These are phyloP conservation scores for Monosporozyma solicola DNA, from an alignment of 805 yeast genomes.

Conservation along the genomic window DNA sequence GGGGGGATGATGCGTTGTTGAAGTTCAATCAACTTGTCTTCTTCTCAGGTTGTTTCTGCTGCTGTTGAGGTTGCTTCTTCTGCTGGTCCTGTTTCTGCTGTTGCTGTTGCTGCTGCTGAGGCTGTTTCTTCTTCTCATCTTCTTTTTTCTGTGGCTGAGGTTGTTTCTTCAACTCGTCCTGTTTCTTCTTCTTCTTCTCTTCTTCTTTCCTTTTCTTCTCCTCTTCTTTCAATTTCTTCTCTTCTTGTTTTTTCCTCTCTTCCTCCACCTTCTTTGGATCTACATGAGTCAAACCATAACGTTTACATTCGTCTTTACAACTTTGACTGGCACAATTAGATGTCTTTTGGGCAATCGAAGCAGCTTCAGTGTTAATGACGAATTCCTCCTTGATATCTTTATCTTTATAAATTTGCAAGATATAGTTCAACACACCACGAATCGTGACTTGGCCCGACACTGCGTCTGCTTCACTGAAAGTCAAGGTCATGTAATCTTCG, in stretches of 20 bases:
- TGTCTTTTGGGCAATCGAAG: neutral
- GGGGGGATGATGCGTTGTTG: too few species aligned
- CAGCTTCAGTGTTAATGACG: neutral
- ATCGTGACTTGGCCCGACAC: slow-evolving; percentile 30
- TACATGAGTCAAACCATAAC: slow-evolving; percentile 9
- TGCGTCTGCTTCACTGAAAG: slow-evolving; percentile 34
- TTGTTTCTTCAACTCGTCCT: neutral
- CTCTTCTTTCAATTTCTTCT: too few species aligned
- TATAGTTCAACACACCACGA: slow-evolving; percentile 32
- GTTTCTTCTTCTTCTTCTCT: neutral
- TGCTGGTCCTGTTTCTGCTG: too few species aligned
- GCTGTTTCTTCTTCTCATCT: too few species aligned
- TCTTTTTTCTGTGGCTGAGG: too few species aligned
- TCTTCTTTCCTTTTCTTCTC: neutral
- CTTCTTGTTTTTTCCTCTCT: too few species aligned
- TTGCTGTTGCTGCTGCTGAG: too few species aligned
- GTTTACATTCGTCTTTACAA: slow-evolving; percentile 5
- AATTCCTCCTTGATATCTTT: neutral
- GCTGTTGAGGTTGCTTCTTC: too few species aligned
- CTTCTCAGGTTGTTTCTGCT: too few species aligned
- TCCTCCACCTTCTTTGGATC: neutral
- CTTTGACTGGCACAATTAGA: neutral
- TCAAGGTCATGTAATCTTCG: slow-evolving; percentile 34
- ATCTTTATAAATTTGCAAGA: slow-evolving; percentile 25
- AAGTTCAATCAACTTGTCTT: too few species aligned